Conservation (phyloP, 441 rosid species). For the Gossypium gossypioides region DNA sequence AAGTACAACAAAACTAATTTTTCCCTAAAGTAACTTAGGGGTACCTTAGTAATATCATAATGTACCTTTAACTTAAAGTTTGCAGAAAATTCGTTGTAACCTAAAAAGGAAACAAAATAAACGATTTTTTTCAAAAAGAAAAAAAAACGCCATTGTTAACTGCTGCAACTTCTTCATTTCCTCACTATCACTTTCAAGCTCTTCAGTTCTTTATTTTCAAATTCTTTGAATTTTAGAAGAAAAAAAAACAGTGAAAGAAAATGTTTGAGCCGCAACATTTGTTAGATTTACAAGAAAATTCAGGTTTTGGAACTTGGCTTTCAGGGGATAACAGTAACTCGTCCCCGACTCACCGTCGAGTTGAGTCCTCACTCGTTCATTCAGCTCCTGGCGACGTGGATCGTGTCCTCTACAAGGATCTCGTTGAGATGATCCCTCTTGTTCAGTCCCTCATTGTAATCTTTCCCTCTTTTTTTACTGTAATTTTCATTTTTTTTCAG, state of each 20-base stretch:
- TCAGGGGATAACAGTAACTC: conserved; percentile 34
- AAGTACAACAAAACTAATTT: no score
- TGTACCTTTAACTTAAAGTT: conserved; percentile 18
- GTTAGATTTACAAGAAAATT: conserved; percentile 47
- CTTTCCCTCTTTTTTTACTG: background rate
- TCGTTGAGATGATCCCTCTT: conserved; percentile 82
- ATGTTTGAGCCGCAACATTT: conserved; percentile 63
- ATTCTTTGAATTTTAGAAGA: background rate
- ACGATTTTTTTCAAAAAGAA: background rate
- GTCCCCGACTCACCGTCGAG: conserved; percentile 28
- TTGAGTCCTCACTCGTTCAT: conserved; percentile 20
- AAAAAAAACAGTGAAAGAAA: background rate
- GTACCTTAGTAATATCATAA: conserved; percentile 15
- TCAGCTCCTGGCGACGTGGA: conserved; percentile 40
- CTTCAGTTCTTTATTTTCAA: background rate
- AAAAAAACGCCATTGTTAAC: background rate
- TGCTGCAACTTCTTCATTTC: background rate
- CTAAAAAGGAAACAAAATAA: conserved; percentile 1
- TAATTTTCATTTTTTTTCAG: background rate
- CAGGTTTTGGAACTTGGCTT: conserved; percentile 58
- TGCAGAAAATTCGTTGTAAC: background rate
- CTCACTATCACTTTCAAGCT: background rate
- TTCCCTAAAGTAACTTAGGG: conserved; percentile 9
- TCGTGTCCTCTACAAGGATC: conserved; percentile 69
- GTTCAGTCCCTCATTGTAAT: conserved; percentile 73